A percentile compares a stretch with the other conserved stretches of the same genome.
phyloP scores from a whole-genome alignment of 2,329 filamentous ascomycete species.

The Teratosphaeria viscida region DNA sequence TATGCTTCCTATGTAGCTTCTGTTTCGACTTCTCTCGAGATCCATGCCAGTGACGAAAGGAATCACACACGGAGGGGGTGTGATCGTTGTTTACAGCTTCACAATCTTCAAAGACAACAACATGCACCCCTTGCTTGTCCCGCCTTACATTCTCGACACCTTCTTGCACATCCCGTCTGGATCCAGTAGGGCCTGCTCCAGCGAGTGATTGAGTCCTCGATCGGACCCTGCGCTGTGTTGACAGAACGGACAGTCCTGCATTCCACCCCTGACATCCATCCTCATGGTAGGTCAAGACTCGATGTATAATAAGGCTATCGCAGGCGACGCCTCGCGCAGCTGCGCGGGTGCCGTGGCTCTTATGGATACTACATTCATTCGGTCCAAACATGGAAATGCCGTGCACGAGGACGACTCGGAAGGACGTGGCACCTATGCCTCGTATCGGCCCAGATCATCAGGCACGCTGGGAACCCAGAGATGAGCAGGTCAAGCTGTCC shows the following conservation, averaged over 20 bases:
- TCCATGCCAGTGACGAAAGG: too few relatives aligned
- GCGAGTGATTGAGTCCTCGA: conserved; percentile 1
- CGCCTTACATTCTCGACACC: background rate
- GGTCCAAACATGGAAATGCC: background rate
- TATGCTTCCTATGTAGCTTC: too few relatives aligned
- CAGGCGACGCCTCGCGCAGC: background rate
- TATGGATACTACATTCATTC: background rate
- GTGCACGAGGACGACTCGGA: background rate
- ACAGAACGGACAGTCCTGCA: conserved; percentile 16
- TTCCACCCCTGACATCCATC: conserved; percentile 20
- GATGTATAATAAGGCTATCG: background rate
- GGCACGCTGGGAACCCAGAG: conserved; percentile 5
- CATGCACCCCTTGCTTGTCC: background rate
- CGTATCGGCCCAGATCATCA: background rate
- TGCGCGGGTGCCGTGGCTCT: background rate
- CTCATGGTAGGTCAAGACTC: conserved; percentile 5
- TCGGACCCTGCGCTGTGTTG: conserved; percentile 7
- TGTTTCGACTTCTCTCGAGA: background rate
- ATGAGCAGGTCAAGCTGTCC: conserved; percentile 7
- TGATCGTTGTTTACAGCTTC: background rate
- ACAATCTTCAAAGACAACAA: background rate
- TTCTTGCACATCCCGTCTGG: background rate
- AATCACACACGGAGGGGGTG: too few relatives aligned
- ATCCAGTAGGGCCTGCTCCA: background rate
- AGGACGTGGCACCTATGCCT: background rate